These are phyloP conservation scores for Davidsoniella neocaledoniae DNA, from an alignment of 2,329 filamentous ascomycete species.

Conservation along the genomic window DNA sequence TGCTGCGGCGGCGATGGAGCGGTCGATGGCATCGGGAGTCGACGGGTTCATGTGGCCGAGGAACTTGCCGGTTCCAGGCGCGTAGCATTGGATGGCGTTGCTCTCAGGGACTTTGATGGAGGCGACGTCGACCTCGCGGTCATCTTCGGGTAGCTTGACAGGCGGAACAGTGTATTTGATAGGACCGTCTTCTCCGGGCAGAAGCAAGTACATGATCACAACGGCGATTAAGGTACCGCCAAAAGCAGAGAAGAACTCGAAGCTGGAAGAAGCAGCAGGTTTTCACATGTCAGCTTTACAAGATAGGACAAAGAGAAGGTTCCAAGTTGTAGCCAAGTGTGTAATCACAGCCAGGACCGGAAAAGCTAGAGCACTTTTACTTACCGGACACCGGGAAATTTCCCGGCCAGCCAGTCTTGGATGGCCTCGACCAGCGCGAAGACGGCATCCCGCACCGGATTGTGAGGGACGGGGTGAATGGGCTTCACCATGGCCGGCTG, in stretches of 20 bases:
- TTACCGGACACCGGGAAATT: slow-evolving; percentile 8
- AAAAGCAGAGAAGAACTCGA: slow-evolving; percentile 19
- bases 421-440: slow-evolving; percentile 3
- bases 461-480: slow-evolving; percentile 1
- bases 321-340: neutral
- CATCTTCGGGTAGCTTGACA: slow-evolving; percentile 43
- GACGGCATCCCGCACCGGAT: slow-evolving; percentile 9
- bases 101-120: slow-evolving; percentile 49
- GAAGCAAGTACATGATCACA: slow-evolving; percentile 18
- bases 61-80: slow-evolving; percentile 72
- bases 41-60: slow-evolving; percentile 66
- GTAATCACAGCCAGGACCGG: neutral
- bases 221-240: slow-evolving; percentile 19
- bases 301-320: neutral
- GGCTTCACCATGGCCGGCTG: neutral
- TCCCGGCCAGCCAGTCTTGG: slow-evolving; percentile 4
- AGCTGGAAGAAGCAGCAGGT: slow-evolving; percentile 2
- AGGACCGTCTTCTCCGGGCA: slow-evolving; percentile 22
- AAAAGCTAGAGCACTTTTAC: neutral
- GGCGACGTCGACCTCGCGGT: slow-evolving; percentile 39
- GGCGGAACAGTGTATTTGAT: slow-evolving; percentile 43
- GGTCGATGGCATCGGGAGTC: slow-evolving; percentile 61
- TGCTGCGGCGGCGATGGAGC: slow-evolving; percentile 55
- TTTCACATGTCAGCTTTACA: neutral
- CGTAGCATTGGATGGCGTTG: slow-evolving; percentile 64